Percentiles rank a stretch among this genome's conserved stretches.
Conservation (phyloP, 2,329 filamentous ascomycete species). For the Ambrosiella cleistominuta region DNA sequence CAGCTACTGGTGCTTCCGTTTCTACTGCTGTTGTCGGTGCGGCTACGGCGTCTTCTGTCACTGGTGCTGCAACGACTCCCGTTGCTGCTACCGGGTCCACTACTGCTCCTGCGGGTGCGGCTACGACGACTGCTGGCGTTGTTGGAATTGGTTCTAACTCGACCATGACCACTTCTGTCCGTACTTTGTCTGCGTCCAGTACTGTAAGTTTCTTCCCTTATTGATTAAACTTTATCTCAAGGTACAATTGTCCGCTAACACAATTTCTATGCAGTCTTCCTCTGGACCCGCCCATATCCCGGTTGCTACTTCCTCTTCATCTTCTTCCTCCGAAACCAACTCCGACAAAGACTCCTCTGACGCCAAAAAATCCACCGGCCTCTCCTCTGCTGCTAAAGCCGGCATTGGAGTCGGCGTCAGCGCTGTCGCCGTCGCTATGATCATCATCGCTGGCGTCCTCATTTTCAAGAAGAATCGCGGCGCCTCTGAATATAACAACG, state of each 20-base stretch:
- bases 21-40: not conserved
- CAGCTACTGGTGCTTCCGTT: not conserved
- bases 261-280: not conserved
- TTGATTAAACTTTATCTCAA: not conserved
- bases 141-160: constrained; percentile 10
- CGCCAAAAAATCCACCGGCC: constrained; percentile 16
- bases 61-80: not conserved
- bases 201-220: not conserved
- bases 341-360: constrained; percentile 5
- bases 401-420: constrained; percentile 29
- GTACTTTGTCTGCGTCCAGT: not conserved
- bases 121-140: constrained; percentile 2
- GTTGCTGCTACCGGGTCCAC: not conserved
- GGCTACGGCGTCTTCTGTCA: not conserved
- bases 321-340: constrained; percentile 2
- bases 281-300: not conserved
- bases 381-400: constrained; percentile 28
- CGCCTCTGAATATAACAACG: constrained; percentile 3
- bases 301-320: not conserved
- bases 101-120: not conserved
- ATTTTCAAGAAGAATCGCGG: constrained; percentile 20
- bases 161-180: constrained; percentile 6
- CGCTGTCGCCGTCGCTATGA: constrained; percentile 17
- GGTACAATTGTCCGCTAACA: not conserved
- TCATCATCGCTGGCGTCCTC: constrained; percentile 24